Base-by-base conservation (phyloP, 2,329 filamentous ascomycete species). In the Colletotrichum eremochloae region DNA sequence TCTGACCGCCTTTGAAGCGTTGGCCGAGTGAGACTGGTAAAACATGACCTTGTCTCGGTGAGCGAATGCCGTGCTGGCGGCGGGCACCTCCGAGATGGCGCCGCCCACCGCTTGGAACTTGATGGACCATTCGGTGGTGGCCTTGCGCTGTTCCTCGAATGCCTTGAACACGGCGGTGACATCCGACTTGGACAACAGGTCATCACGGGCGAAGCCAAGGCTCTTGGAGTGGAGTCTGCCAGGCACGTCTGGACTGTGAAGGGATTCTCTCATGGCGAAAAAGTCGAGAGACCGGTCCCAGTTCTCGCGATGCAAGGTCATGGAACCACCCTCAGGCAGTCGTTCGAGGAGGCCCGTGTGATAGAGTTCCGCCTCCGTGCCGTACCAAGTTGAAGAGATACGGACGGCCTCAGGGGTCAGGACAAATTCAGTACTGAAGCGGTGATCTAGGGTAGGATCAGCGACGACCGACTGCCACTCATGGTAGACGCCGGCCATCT, bases 21-120 rank as follows among this genome's bases (percentile, higher is more conserved):
- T 78, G 46, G 91, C 76, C 5, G 84, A 86, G 74, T 89, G 90
- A 0, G 84, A 85, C 75, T 90, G 86, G 75, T 87, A 83, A 78
- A 87, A 89, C 80, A 89, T 85, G 53, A 90, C 76, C 69, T 87
- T 86, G 79, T 90, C 86, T 18, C 88, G 84, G 73, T 90, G 88
- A 1, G 84, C 82, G 75, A 87, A 90, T 2, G 87, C 84, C 0
- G 88, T 90, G 9, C 84, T 84, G 73, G 88, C 82, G 68, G 79
- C 78, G 0, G 87, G 78, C 1, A 87, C 78, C 60, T 90, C 87
- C 73, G 83, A 84, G 18, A 86, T 81, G 6, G 87, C 87, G 9
- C 88, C 89, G 24, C 86, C 88, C 11, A 82, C 81, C 4, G 87
- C 82, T 74, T 89, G 86, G 73, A 90, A 90, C 64, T 89, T 87